A percentile compares a stretch with the other conserved stretches of the same genome.
phyloP scores from a whole-genome alignment of 2,329 filamentous ascomycete species.

The Sphaerulina vaccinii region DNA sequence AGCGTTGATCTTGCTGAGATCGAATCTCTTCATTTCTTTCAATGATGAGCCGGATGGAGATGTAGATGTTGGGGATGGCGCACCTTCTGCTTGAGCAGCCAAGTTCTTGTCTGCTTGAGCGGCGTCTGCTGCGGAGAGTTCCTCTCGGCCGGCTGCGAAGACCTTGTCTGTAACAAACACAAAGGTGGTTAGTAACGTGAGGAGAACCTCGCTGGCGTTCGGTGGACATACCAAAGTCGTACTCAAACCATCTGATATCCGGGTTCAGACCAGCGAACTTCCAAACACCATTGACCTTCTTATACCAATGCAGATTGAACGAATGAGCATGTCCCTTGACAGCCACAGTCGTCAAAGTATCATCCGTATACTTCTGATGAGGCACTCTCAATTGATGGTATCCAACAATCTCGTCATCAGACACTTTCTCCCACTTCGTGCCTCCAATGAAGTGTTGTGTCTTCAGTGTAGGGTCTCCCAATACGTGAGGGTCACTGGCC shows the following conservation, averaged over 20 bases:
- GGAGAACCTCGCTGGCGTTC: neutral
- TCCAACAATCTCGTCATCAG: slow-evolving; percentile 49
- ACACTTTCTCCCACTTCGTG: slow-evolving; percentile 52
- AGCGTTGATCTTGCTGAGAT: slow-evolving; percentile 15
- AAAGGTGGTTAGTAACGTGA: neutral
- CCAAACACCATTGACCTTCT: slow-evolving; percentile 58
- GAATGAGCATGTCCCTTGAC: slow-evolving; percentile 59
- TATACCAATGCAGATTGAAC: slow-evolving; percentile 55
- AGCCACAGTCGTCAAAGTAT: slow-evolving; percentile 45
- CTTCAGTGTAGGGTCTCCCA: slow-evolving; percentile 55
- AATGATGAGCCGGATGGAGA: neutral
- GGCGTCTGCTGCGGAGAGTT: slow-evolving; percentile 39
- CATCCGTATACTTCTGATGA: slow-evolving; percentile 57
- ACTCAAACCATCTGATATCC: slow-evolving; percentile 56
- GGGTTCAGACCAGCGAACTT: slow-evolving; percentile 58
- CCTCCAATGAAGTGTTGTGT: slow-evolving; percentile 59
- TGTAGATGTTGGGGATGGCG: neutral
- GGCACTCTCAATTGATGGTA: slow-evolving; percentile 60
- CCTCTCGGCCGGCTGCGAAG: slow-evolving; percentile 50
- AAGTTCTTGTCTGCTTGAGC: slow-evolving; percentile 4
- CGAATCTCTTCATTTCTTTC: slow-evolving; percentile 2
- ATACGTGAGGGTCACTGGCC: slow-evolving; percentile 52
- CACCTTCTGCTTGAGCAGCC: slow-evolving; percentile 17
- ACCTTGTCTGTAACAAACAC: slow-evolving; percentile 43
- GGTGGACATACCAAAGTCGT: slow-evolving; percentile 45